Conservation (phyloP, 805 yeast genomes). For the Saccharomyces kudriavzevii region DNA sequence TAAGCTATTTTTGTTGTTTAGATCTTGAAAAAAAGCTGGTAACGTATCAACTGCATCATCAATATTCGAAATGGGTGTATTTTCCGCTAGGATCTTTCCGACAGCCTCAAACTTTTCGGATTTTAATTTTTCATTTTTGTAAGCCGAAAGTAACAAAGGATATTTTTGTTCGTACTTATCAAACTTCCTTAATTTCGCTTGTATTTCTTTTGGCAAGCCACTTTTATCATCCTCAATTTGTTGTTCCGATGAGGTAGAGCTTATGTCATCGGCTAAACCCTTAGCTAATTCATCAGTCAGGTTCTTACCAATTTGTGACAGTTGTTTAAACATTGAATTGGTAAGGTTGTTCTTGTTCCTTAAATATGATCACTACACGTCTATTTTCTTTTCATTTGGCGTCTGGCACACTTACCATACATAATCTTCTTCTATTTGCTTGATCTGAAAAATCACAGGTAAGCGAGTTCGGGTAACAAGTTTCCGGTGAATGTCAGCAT, state of each 20-base stretch:
- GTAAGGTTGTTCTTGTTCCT: not conserved
- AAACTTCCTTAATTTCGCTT: conserved; percentile 61
- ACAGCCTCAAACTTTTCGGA: conserved; percentile 50
- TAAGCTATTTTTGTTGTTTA: conserved; percentile 52
- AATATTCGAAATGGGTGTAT: conserved; percentile 72
- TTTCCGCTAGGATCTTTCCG: conserved; percentile 64
- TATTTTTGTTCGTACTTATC: conserved; percentile 85
- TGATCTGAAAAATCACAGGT: not conserved
- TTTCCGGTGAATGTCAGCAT: too few relatives aligned
- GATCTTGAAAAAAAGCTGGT: conserved; percentile 58
- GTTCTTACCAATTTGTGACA: conserved; percentile 57
- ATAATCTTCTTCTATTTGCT: not conserved
- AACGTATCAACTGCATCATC: conserved; percentile 63
- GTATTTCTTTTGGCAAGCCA: conserved; percentile 49
- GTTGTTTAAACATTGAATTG: conserved; percentile 42
- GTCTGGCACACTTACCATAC: not conserved
- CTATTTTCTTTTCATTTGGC: not conserved
- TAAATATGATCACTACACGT: not conserved
- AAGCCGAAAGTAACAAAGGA: conserved; percentile 77
- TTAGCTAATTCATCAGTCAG: conserved; percentile 52
- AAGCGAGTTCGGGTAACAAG: not conserved
- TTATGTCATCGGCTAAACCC: conserved; percentile 30
- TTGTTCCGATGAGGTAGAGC: conserved; percentile 11
- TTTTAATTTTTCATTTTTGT: conserved; percentile 68
- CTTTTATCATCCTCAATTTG: conserved; percentile 26